phyloP scores from a whole-genome alignment of 441 rosid species.

The Francoa sonchifolia region DNA sequence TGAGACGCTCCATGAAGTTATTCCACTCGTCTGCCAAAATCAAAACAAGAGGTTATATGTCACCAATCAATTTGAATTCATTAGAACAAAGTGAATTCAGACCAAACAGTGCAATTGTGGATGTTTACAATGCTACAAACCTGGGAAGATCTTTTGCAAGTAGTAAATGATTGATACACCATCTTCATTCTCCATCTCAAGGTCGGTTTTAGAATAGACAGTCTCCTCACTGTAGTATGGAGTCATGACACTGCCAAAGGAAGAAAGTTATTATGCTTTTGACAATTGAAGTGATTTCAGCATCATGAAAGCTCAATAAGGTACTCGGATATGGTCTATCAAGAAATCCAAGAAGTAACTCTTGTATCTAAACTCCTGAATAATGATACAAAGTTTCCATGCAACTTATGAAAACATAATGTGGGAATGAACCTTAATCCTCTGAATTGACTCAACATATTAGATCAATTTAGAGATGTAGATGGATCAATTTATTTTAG shows the following conservation, averaged over 20 bases:
- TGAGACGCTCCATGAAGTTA: constrained; percentile 81
- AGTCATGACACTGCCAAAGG: constrained; percentile 73
- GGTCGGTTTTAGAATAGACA: constrained; percentile 81
- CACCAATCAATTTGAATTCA: constrained; percentile 5
- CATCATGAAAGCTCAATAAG: constrained; percentile 3
- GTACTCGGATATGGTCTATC: neutral
- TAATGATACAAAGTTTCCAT: neutral
- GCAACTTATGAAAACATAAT: neutral
- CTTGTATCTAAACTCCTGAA: neutral
- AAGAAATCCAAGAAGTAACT: constrained; percentile 7
- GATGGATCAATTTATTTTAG: too few species aligned
- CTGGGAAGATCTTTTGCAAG: constrained; percentile 92
- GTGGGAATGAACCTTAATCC: neutral
- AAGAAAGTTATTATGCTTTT: constrained; percentile 10
- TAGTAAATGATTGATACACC: constrained; percentile 89
- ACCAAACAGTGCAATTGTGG: constrained; percentile 1
- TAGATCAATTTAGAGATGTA: too few species aligned
- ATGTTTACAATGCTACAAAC: constrained; percentile 23
- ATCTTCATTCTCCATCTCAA: constrained; percentile 95
- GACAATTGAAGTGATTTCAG: constrained; percentile 7
- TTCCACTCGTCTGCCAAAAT: constrained; percentile 79
- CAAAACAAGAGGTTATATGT: constrained; percentile 8
- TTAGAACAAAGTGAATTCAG: constrained; percentile 4
- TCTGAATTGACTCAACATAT: neutral
- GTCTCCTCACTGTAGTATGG: constrained; percentile 98